These are phyloP conservation scores for Picea glauca DNA, from an alignment of 75 land plant species.

Conservation along the genomic window DNA sequence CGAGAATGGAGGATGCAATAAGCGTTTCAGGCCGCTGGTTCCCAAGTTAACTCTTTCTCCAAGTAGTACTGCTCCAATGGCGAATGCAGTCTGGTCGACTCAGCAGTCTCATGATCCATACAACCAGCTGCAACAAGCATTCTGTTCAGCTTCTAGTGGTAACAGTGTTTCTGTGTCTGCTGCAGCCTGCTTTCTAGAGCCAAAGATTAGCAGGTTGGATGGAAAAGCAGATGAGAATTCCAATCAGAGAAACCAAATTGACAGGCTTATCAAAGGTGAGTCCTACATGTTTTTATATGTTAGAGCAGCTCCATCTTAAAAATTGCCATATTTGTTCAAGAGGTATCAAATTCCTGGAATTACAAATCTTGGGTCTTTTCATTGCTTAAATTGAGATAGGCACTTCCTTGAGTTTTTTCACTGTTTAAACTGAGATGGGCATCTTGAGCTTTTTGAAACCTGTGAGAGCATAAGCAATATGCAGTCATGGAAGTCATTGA, in stretches of 20 bases:
- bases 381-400: too few species aligned
- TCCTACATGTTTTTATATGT: neutral
- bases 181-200: constrained; percentile 12
- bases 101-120: constrained; percentile 9
- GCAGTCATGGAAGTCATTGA: too few species aligned
- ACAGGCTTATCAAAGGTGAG: neutral
- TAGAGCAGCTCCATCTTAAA: neutral
- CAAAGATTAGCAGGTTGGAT: constrained; percentile 5
- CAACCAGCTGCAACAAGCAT: constrained; percentile 2
- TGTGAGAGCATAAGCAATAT: too few species aligned
- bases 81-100: neutral
- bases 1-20: constrained; percentile 10
- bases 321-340: neutral
- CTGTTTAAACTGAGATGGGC: too few species aligned
- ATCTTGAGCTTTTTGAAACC: too few species aligned
- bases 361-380: too few species aligned
- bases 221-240: neutral
- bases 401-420: too few species aligned
- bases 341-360: too few species aligned
- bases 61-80: neutral
- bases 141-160: neutral
- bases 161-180: constrained; percentile 5
- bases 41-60: constrained; percentile 6
- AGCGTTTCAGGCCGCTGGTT: constrained; percentile 9
- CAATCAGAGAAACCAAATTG: neutral